These are phyloP conservation scores for Pythium scleroteichum DNA, from an alignment of 352 stramenopile genomes.

Conservation along the genomic window DNA sequence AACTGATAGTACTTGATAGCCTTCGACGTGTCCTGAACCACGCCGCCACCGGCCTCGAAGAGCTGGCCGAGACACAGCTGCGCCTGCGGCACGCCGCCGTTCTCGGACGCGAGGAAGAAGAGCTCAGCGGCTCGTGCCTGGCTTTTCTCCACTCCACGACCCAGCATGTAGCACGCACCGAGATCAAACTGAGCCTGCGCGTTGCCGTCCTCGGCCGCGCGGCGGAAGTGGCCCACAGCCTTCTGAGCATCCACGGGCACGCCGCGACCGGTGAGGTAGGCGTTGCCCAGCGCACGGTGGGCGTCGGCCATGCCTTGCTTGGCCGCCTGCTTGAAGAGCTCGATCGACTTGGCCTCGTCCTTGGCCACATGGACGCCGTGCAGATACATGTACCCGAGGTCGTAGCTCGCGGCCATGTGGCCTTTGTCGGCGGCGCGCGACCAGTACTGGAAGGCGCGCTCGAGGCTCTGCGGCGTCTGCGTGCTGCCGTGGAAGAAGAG, in stretches of 20 bases:
- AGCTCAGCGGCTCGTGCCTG: slow-evolving; percentile 53
- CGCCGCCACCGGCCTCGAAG: slow-evolving; percentile 62
- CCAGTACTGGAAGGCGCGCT: slow-evolving; percentile 65
- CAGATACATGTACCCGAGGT: slow-evolving; percentile 76
- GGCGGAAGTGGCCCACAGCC: slow-evolving; percentile 57
- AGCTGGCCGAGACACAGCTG: slow-evolving; percentile 79
- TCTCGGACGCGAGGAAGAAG: slow-evolving; percentile 76
- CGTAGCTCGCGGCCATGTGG: slow-evolving; percentile 74
- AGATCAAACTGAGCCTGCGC: slow-evolving; percentile 75
- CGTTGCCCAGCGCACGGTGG: slow-evolving; percentile 57
- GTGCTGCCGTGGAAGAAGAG: slow-evolving; percentile 62
- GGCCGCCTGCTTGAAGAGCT: slow-evolving; percentile 60
- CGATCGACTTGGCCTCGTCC: slow-evolving; percentile 56
- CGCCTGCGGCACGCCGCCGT: slow-evolving; percentile 49
- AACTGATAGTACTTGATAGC: slow-evolving; percentile 78
- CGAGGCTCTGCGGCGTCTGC: slow-evolving; percentile 32
- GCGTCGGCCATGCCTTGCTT: slow-evolving; percentile 71
- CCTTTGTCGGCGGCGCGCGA: slow-evolving; percentile 50
- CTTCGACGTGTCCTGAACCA: slow-evolving; percentile 52
- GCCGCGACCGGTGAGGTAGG: slow-evolving; percentile 50
- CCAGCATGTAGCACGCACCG: slow-evolving; percentile 78
- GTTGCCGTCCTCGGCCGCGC: slow-evolving; percentile 61
- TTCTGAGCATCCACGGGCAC: slow-evolving; percentile 31
- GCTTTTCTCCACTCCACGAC: slow-evolving; percentile 59
- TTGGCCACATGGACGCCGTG: slow-evolving; percentile 62